Base-by-base conservation (phyloP, 2,329 filamentous ascomycete genomes). In the Paraphoma chrysanthemicola region DNA sequence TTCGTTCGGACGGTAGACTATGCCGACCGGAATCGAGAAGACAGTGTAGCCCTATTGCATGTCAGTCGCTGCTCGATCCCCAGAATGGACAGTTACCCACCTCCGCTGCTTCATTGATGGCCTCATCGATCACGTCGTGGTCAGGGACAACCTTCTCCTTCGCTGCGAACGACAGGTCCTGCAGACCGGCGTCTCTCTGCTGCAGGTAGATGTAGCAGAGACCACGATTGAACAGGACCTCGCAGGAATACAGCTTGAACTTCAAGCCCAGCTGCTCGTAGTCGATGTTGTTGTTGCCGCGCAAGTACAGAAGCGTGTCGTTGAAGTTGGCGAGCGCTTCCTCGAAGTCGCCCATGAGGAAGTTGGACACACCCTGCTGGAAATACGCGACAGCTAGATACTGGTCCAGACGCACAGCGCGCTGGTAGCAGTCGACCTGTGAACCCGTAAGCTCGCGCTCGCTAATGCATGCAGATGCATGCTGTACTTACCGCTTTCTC, bases 311-410 rank as follows among this genome's bases (percentile, higher is more conserved):
- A 41, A 99, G 83, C 0, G 95, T 97, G 74, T 99, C 95, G 81
- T 99, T 99, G 85, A 99, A 99, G 80, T 98, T 98, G 66, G 93
- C 93, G 59, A 98, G 83, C 16, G 95, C 95, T 78, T 98, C 95
- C 76, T 98, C 93, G 68, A 98, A 98, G 75, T 99, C 95, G 57
- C 94, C 94, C 53, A 98, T 87, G 48, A 99, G 83, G 78, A 99
- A 99, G 77, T 98, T 99, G 53, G 95, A 98, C 16, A 99, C 95
- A 43, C 95, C 95, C 78, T 98, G 92, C 74, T 99, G 95, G 77
- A 99, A 99, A 77, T 98, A 98, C 57, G 95, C 94, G 56, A 99
- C 93, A 54, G 95, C 95, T 44, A 99, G 90, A 74, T 98, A 99
- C 74, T 95, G 91, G 73, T 99, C 95, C 54, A 97, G 85, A 62